These are phyloP conservation scores for Musa schizocarpa DNA, from an alignment of 176 grass and related monocot species.

Conservation along the genomic window DNA sequence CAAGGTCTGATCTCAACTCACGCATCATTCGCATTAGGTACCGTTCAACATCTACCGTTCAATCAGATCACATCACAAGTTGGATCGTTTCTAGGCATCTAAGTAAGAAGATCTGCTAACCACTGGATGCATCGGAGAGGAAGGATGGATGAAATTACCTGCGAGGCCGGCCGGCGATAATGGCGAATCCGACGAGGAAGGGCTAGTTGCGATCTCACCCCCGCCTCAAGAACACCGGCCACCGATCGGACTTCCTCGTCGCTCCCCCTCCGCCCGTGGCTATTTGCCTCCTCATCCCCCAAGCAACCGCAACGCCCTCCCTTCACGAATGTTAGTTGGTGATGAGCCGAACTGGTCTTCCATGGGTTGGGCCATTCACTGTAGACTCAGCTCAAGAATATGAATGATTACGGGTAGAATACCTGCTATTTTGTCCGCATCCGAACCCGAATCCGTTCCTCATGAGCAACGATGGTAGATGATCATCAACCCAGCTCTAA, in stretches of 20 bases:
- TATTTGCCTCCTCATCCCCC: background rate
- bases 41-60: background rate
- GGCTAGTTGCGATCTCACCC: slow-evolving; percentile 72
- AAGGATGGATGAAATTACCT: slow-evolving; percentile 3
- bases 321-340: background rate
- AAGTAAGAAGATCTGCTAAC: background rate
- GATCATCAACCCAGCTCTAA: too few species aligned
- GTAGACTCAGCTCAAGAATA: too few species aligned
- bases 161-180: slow-evolving; percentile 54
- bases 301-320: background rate
- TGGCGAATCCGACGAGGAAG: slow-evolving; percentile 72
- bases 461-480: too few species aligned
- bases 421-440: too few species aligned
- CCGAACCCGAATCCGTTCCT: too few species aligned
- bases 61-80: background rate
- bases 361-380: too few species aligned
- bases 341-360: background rate
- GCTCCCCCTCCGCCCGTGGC: background rate
- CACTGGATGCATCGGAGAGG: background rate
- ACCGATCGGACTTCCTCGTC: slow-evolving; percentile 75
- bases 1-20: background rate
- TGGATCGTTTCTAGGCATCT: background rate
- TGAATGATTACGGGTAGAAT: too few species aligned
- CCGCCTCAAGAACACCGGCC: slow-evolving; percentile 90
- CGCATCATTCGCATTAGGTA: background rate